Evolutionary conservation across 768 basidiomycete genomes (phyloP).

Genomic region (Macrocybe gigantea): DNA sequence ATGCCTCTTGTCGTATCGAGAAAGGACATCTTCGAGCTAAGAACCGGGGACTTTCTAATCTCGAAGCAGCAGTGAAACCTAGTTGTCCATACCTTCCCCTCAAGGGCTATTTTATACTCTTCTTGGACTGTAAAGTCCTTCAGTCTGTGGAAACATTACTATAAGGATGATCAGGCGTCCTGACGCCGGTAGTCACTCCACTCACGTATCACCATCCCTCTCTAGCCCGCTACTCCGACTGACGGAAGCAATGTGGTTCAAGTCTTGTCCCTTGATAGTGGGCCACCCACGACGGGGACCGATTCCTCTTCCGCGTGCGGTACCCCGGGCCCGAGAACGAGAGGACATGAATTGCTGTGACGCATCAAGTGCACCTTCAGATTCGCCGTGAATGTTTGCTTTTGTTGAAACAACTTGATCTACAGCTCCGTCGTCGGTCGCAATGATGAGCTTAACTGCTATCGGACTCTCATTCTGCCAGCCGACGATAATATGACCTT

Average conservation of each 20-base stretch:
- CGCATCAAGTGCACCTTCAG: too few relatives aligned
- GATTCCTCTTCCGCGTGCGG: too few relatives aligned
- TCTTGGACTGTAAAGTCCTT: conserved; percentile 56
- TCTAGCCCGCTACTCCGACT: conserved; percentile 75
- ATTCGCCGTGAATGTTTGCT: too few relatives aligned
- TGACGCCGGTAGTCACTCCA: not conserved
- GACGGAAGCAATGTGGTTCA: conserved; percentile 67
- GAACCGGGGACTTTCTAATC: not conserved
- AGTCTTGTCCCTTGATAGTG: too few relatives aligned
- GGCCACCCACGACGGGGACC: too few relatives aligned
- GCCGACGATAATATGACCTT: too few relatives aligned
- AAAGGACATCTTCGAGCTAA: conserved; percentile 47
- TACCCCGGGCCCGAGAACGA: too few relatives aligned
- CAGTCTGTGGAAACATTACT: conserved; percentile 41
- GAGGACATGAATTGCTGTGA: too few relatives aligned
- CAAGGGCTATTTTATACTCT: conserved; percentile 60
- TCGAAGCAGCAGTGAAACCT: not conserved
- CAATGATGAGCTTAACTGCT: too few relatives aligned
- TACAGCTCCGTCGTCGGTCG: too few relatives aligned
- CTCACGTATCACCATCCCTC: conserved; percentile 73
- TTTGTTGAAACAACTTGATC: too few relatives aligned
- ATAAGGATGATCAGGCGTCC: conserved; percentile 11
- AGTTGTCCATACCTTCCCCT: conserved; percentile 48
- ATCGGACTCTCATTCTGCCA: too few relatives aligned
- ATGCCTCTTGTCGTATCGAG: conserved; percentile 22